Evolutionary conservation across 305 asterid genomes (phyloP), one percentile per base, ranked within the genome.

Genomic region (Ruellia speciosa): DNA sequence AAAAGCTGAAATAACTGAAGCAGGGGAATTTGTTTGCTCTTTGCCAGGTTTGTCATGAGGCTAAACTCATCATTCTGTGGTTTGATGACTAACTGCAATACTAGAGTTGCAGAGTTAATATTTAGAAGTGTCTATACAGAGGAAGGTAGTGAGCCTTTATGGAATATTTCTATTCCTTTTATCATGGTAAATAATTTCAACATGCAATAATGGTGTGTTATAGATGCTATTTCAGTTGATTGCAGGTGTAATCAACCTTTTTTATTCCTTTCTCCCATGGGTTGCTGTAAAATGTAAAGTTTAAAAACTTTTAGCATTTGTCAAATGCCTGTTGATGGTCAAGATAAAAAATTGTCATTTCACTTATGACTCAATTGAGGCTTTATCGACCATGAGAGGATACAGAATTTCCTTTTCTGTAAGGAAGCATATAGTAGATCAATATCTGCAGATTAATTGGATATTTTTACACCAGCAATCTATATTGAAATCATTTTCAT

Each of bases 1-100:
- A 70, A 88, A 71, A 71, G 83, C 87, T 60, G 84, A 78, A 64
- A 53, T 64, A 58, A 51, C 80, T 52, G 95, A 80, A 69, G 83
- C 79, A 53, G 84, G 81, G 66, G 57, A 65, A 20, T 48, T 57
- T 71, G 57, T 78, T 64, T 70, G 60, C 77, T 51, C 76, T 51
- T 77, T 85, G 68, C 78, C 88, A 74, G 94, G 96, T 85, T 20
- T 54, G 61, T 41, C 18, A 34, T 49, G 20, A 49, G 56, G 72
- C 54, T 66, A 37, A 14, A 16, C 64, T 56, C 18, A 41, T 45
- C 31, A n/a, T 52, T 15, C 15, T 60, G 15, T 39, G 56, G 46
- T 52, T 58, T 14, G 15, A 64, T 37, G 31, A 37, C 52, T 37
- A 34, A 41, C 57, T 58, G 40, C 2, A 34, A 50, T 35, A 52